Base-by-base conservation (phyloP, 768 basidiomycete species). In the Auriscalpium orientale region DNA sequence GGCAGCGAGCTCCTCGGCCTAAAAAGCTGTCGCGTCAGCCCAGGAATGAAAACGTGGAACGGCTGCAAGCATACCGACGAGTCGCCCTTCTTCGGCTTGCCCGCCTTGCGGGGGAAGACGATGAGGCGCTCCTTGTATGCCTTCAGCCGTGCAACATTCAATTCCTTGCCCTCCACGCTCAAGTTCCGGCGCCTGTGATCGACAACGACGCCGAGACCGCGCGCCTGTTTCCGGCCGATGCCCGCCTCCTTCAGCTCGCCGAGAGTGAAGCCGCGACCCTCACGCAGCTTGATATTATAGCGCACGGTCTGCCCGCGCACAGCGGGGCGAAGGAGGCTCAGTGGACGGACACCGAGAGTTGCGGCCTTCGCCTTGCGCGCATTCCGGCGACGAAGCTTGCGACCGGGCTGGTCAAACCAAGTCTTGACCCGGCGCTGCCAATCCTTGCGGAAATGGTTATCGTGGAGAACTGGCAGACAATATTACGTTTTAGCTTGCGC, bases 321-420 rank as follows among this genome's bases (percentile, higher is more conserved):
- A 59, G 95, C 95, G 49, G 95, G 95, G 67, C 95, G 93, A 67
- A 98, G 91, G 72, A 87, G 88, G 59, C 83, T 78, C 61, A 92
- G 83, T 46, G 91, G 97, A 68, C 92, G 91, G 62, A 93, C 91
- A 65, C 97, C 97, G 56, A 97, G 87, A 58, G 83, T 72, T 47
- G 92, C 82, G 56, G 93, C 92, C 79, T 97, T 98, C 65, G 78
- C 77, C 74, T 92, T 87, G 75, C 97, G 91, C 46, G 94, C 92
- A 48, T 79, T 85, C 71, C 97, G 89, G 71, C 97, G 83, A 72
- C 91, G 89, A 72, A 94, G 89, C 78, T 98, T 98, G 71, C 91
- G 89, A 49, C 95, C 95, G 56, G 97, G 93, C 77, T 99, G 97
- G 80, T 98, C 90, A 72, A 98, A 98, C 95, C 95, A 94, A 70